phyloP scores from a whole-genome alignment of 495 filamentous ascomycete species.

The Penicillium lividum region DNA sequence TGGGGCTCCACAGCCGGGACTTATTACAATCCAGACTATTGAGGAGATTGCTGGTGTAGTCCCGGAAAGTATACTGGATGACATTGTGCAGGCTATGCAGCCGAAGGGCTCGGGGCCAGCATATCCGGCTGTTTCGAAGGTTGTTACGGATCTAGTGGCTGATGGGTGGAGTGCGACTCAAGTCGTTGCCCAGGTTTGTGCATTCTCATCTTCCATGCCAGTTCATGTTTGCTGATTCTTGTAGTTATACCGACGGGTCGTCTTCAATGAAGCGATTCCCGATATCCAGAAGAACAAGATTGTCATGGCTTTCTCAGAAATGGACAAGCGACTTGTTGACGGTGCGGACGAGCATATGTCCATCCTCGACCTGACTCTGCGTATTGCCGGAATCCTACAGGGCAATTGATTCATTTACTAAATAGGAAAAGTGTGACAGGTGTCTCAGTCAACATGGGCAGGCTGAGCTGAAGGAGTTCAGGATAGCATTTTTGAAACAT shows the following conservation, averaged over 20 bases:
- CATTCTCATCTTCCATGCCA: slow-evolving; percentile 1
- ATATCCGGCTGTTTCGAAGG: slow-evolving; percentile 72
- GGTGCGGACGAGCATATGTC: slow-evolving; percentile 95
- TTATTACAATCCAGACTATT: slow-evolving; percentile 74
- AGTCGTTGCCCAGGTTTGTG: slow-evolving; percentile 70
- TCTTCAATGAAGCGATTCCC: slow-evolving; percentile 80
- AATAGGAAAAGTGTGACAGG: neutral
- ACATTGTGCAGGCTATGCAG: slow-evolving; percentile 74
- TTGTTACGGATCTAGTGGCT: slow-evolving; percentile 86
- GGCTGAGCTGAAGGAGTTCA: slow-evolving; percentile 19
- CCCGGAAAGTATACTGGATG: slow-evolving; percentile 69
- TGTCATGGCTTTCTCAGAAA: slow-evolving; percentile 82
- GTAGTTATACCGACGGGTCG: slow-evolving; percentile 78
- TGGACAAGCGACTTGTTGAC: slow-evolving; percentile 93
- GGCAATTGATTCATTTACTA: slow-evolving; percentile 14
- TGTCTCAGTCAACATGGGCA: neutral
- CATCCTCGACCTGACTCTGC: slow-evolving; percentile 79
- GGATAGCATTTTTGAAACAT: slow-evolving; percentile 6
- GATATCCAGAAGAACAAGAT: slow-evolving; percentile 91
- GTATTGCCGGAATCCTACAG: slow-evolving; percentile 74
- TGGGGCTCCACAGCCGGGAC: slow-evolving; percentile 18
- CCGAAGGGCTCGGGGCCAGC: slow-evolving; percentile 62
- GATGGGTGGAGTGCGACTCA: slow-evolving; percentile 99
- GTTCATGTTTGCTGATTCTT: slow-evolving; percentile 4
- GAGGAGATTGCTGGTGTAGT: slow-evolving; percentile 97